Evolutionary conservation across 2,329 filamentous ascomycete species (phyloP).

Genomic region (Eurotiales sp.): DNA sequence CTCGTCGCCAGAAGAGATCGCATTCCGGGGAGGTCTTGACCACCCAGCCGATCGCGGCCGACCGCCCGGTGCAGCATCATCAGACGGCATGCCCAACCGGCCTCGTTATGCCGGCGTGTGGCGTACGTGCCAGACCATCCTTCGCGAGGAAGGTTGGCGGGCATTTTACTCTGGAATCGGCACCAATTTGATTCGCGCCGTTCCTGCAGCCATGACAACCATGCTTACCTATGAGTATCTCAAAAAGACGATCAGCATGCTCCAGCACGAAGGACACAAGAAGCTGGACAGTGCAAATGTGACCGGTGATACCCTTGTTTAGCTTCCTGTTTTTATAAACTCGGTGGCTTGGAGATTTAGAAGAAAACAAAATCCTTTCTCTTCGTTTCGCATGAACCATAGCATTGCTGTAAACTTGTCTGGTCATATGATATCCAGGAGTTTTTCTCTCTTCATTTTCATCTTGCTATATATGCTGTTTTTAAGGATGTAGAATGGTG

Average conservation of each 20-base stretch:
- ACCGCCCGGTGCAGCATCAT: slow-evolving; percentile 43
- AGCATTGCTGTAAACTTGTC: neutral
- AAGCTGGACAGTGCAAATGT: slow-evolving; percentile 22
- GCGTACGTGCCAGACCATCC: slow-evolving; percentile 77
- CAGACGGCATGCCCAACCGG: slow-evolving; percentile 55
- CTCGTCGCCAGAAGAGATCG: slow-evolving; percentile 49
- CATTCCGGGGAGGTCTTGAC: slow-evolving; percentile 41
- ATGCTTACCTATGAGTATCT: slow-evolving; percentile 94
- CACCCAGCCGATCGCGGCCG: slow-evolving; percentile 44
- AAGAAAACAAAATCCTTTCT: neutral
- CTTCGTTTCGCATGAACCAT: neutral
- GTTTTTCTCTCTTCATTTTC: neutral
- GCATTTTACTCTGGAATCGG: slow-evolving; percentile 97
- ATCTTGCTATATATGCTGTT: neutral
- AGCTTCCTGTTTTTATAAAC: slow-evolving; percentile 4
- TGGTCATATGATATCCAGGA: neutral
- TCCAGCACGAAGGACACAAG: slow-evolving; percentile 51
- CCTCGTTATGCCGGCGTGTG: slow-evolving; percentile 71
- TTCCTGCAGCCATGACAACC: slow-evolving; percentile 93
- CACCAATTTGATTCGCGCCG: slow-evolving; percentile 93
- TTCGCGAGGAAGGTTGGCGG: slow-evolving; percentile 88
- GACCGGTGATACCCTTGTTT: slow-evolving; percentile 12
- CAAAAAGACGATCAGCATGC: slow-evolving; percentile 49
- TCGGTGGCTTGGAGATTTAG: neutral
- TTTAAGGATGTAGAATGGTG: neutral